A percentile compares a stretch with the other conserved stretches of the same genome.
Evolutionary conservation across 2,329 filamentous ascomycete genomes (phyloP).

Genomic region (Tolypocladium inflatum): DNA sequence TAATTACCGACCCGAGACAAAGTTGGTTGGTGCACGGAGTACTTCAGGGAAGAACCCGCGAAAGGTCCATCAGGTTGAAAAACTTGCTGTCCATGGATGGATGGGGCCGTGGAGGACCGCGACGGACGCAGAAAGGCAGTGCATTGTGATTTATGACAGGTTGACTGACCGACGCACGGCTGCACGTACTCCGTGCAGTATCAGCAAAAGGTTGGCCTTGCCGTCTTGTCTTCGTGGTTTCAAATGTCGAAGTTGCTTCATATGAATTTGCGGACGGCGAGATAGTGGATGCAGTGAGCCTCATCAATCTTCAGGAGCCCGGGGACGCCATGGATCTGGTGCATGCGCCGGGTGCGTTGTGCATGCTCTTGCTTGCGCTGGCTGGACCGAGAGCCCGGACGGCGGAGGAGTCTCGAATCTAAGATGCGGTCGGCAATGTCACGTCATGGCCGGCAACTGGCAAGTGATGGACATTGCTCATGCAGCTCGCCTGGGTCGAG

Average conservation of each 20-base stretch:
- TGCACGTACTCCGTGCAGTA: not conserved
- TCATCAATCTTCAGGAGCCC: not conserved
- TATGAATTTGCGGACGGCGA: not conserved
- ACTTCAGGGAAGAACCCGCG: not conserved
- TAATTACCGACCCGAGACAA: not conserved
- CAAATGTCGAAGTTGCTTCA: not conserved
- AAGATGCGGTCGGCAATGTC: constrained; percentile 1
- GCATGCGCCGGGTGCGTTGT: not conserved
- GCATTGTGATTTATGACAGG: not conserved
- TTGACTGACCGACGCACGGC: not conserved
- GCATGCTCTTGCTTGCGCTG: not conserved
- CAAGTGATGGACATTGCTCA: not conserved
- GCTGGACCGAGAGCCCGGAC: not conserved
- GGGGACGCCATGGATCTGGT: not conserved
- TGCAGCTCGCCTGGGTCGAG: not conserved
- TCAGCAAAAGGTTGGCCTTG: not conserved
- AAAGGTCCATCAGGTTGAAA: not conserved
- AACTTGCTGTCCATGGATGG: not conserved
- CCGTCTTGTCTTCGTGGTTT: not conserved
- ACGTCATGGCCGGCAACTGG: not conserved
- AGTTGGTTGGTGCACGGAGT: not conserved
- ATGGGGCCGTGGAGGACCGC: not conserved
- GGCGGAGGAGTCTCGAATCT: not conserved
- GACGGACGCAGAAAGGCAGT: not conserved
- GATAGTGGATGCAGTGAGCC: not conserved